Base-by-base conservation (phyloP, 2,329 filamentous ascomycete genomes). In the Leptographium flavum region DNA sequence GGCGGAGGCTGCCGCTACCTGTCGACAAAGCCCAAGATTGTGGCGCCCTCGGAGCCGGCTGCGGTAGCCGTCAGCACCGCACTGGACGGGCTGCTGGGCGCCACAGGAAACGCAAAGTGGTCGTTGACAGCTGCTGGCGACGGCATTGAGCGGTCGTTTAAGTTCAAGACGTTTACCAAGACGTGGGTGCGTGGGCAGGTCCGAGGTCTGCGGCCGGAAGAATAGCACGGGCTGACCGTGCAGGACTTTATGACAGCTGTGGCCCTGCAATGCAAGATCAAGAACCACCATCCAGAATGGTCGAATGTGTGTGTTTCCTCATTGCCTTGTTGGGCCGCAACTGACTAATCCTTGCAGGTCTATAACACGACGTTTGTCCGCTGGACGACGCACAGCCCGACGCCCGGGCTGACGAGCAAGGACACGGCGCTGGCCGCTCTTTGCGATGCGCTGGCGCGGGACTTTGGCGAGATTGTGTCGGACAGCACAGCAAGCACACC, bases 191-290 rank as follows among this genome's bases (percentile, higher is more conserved):
- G 70, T 66, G 5, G 23, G n/a, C n/a, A n/a, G 4, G 9, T 11
- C 14, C 19, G 35, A 37, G 4, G 7, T 3, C 25, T n/a, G 15
- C 9, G 31, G 17, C 36, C 25, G 5, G n/a, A 2, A 3, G 17
- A 23, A 25, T n/a, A 27, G 28, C 8, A 17, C 13, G 17, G 11
- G 9, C 21, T 35, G 21, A 39, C 8, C 3, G 19, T 14, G 10
- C 49, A 82, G 79, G 78, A 80, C 51, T 87, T 86, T 61, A 85
- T 86, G 81, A 81, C 79, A n/a, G 69, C 70, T 3, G 71, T 86
- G 14, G 76, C 81, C 11, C 63, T 78, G 28, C 73, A 84, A 54
- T 83, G 79, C 62, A 81, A 81, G 56, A 58, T 73, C 32, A 70
- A 73, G 55, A 81, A 76, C 53, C 82, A 87, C 57, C 82, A 87